phyloP scores from a whole-genome alignment of 805 yeast genomes.

The Wickerhamiella alocasiicola region DNA sequence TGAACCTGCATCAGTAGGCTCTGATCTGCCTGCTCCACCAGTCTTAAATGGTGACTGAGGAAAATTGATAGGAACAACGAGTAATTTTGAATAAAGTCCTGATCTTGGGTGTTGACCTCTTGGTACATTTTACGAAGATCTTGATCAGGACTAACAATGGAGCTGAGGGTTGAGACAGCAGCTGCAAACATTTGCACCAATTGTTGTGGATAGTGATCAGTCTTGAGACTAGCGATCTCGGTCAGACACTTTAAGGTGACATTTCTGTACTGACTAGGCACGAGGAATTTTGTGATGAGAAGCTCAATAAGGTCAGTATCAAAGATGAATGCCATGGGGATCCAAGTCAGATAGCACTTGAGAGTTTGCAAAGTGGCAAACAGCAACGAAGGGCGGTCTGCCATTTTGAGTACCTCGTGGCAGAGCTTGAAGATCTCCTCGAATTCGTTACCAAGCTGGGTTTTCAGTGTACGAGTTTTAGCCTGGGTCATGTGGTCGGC shows the following conservation, averaged over 20 bases:
- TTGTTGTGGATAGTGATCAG: conserved; percentile 40
- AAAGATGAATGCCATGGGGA: conserved; percentile 79
- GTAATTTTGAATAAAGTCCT: conserved; percentile 86
- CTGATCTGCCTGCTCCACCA: conserved; percentile 35
- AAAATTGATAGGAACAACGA: conserved; percentile 87
- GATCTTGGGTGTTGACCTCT: conserved; percentile 68
- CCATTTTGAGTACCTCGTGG: conserved; percentile 82
- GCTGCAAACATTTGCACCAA: conserved; percentile 59
- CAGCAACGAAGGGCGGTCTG: conserved; percentile 70
- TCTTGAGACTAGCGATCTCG: conserved; percentile 64
- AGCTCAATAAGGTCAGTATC: conserved; percentile 70
- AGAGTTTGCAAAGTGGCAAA: conserved; percentile 74
- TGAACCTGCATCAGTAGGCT: conserved; percentile 61
- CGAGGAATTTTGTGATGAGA: conserved; percentile 63
- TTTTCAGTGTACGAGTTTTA: conserved; percentile 69
- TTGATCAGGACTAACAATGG: conserved; percentile 58
- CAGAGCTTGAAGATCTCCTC: conserved; percentile 88
- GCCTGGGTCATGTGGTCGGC: conserved; percentile 96
- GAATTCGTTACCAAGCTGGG: conserved; percentile 78
- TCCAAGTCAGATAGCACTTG: conserved; percentile 84
- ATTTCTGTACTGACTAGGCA: conserved; percentile 68
- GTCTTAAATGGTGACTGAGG: conserved; percentile 60
- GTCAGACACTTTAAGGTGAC: conserved; percentile 84
- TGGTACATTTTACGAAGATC: conserved; percentile 63
- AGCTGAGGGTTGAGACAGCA: conserved; percentile 55